These are phyloP conservation scores for Tillandsia leiboldiana DNA, from an alignment of 176 grass and related monocot species.

Conservation along the genomic window DNA sequence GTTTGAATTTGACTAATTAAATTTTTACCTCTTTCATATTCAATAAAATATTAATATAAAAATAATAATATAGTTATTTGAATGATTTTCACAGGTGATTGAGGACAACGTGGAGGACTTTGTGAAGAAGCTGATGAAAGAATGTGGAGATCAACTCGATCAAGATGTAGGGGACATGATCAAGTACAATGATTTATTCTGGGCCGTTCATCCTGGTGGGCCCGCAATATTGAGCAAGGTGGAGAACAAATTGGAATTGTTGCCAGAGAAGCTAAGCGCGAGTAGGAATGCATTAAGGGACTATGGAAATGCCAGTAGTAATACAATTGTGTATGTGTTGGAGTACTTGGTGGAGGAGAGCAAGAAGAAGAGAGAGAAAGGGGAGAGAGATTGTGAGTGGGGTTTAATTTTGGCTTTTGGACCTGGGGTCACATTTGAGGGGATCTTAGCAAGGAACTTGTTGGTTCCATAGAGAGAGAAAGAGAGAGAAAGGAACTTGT, in stretches of 20 bases:
- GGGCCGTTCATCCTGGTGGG: constrained; percentile 73
- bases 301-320: constrained; percentile 77
- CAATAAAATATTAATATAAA: constrained; percentile 1
- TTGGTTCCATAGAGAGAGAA: background rate
- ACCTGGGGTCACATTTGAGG: constrained; percentile 81
- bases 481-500: background rate
- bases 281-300: constrained; percentile 58
- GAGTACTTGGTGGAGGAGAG: constrained; percentile 71
- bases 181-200: constrained; percentile 52
- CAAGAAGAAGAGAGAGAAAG: constrained; percentile 28
- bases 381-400: constrained; percentile 39
- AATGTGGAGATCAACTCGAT: constrained; percentile 7
- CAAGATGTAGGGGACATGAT: background rate
- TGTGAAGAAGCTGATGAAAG: constrained; percentile 53
- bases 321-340: constrained; percentile 72
- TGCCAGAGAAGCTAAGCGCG: constrained; percentile 39
- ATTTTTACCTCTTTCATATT: background rate
- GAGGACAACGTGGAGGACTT: constrained; percentile 60
- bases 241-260: constrained; percentile 37
- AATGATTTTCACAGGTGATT: constrained; percentile 26
- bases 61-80: background rate
- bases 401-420: constrained; percentile 81
- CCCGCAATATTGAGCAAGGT: constrained; percentile 74
- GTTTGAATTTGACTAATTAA: too few relatives aligned
- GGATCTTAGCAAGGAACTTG: constrained; percentile 64